These are phyloP conservation scores for Hypoxylon perforatum DNA, from an alignment of 495 filamentous ascomycete genomes.

Conservation along the genomic window DNA sequence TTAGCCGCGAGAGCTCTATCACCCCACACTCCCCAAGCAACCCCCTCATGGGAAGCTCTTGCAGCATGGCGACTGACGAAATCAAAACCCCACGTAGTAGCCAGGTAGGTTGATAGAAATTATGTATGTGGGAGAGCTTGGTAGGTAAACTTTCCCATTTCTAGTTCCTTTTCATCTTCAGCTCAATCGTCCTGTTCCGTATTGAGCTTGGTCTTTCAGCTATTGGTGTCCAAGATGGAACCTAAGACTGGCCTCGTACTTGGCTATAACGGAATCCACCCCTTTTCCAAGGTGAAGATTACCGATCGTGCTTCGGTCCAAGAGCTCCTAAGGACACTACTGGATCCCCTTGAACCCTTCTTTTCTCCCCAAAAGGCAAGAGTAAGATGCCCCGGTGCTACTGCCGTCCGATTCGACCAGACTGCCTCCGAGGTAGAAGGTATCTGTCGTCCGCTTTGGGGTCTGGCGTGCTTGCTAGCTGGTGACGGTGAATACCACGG, in stretches of 20 bases:
- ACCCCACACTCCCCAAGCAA: conserved; percentile 42
- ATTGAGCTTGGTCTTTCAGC: conserved; percentile 3
- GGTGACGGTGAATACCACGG: conserved; percentile 72
- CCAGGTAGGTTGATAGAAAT: conserved; percentile 1
- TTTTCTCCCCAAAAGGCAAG: conserved; percentile 69
- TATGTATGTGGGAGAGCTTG: conserved; percentile 10
- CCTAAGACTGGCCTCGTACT: conserved; percentile 58
- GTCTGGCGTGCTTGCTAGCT: conserved; percentile 72
- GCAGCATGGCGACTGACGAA: conserved; percentile 24
- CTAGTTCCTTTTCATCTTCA: conserved; percentile 4
- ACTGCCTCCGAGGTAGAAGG: conserved; percentile 82
- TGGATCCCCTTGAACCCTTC: conserved; percentile 71
- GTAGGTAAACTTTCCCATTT: conserved; percentile 14
- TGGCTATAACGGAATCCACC: conserved; percentile 60
- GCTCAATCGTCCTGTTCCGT: background rate
- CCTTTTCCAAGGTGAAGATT: conserved; percentile 61
- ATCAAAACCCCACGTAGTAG: conserved; percentile 32
- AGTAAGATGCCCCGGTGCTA: conserved; percentile 70
- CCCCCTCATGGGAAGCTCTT: conserved; percentile 33
- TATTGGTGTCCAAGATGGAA: conserved; percentile 33
- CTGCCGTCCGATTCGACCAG: conserved; percentile 77
- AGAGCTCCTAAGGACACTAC: conserved; percentile 65
- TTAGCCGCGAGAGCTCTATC: conserved; percentile 47
- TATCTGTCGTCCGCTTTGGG: conserved; percentile 79
- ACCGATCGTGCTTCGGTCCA: conserved; percentile 65